phyloP scores from a whole-genome alignment of 148 eudicot genomes.

The Chenopodium quinoa region DNA sequence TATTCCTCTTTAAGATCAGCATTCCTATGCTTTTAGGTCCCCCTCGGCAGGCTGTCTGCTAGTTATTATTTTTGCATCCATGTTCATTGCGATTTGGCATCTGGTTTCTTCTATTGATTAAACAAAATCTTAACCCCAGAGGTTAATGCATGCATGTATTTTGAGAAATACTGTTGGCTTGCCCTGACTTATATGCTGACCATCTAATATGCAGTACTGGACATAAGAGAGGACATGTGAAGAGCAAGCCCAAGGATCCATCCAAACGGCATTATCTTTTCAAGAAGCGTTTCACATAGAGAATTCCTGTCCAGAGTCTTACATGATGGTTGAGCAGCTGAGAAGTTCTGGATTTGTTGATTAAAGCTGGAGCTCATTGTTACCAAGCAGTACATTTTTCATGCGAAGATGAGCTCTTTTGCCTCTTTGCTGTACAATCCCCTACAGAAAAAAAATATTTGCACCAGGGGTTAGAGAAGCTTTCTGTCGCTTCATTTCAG shows the following conservation, averaged over 20 bases:
- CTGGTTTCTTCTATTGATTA: background rate
- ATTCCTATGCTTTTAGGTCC: background rate
- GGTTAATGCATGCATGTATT: background rate
- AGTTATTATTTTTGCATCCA: background rate
- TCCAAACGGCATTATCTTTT: conserved; percentile 71
- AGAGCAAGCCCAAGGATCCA: conserved; percentile 86
- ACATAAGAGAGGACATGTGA: conserved; percentile 43
- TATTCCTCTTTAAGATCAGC: background rate
- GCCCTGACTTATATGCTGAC: background rate
- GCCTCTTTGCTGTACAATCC: too few relatives aligned
- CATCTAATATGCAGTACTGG: conserved; percentile 52
- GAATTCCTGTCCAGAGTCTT: background rate
- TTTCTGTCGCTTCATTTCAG: too few relatives aligned
- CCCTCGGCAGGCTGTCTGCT: background rate
- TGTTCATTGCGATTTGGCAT: background rate
- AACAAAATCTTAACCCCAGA: background rate
- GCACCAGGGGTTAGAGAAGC: too few relatives aligned
- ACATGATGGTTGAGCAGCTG: background rate
- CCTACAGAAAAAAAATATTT: too few relatives aligned
- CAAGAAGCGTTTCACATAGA: conserved; percentile 67
- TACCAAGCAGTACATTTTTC: too few relatives aligned
- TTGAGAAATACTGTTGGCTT: background rate
- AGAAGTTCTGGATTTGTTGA: background rate
- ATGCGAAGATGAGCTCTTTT: too few relatives aligned
- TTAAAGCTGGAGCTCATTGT: background rate